Conservation (phyloP, 331 rosid species). For the Acacia pycnantha region DNA sequence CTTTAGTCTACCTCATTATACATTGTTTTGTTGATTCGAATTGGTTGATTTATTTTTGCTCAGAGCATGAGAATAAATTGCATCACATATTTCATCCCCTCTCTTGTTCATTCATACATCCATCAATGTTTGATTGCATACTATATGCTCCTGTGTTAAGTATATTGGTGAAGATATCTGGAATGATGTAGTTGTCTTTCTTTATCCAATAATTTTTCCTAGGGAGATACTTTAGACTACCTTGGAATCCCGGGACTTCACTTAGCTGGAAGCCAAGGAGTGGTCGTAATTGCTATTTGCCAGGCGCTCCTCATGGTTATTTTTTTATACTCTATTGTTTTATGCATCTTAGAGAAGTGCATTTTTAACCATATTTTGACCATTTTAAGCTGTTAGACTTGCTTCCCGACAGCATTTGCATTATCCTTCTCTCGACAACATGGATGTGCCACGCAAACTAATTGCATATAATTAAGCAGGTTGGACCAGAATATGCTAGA, state of each 20-base stretch:
- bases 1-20: neutral
- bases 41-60: slow-evolving; percentile 3
- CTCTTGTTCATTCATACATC: neutral
- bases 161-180: neutral
- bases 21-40: slow-evolving; percentile 20
- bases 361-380: neutral
- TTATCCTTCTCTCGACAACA: neutral
- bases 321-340: slow-evolving; percentile 13
- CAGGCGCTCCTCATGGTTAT: slow-evolving; percentile 87
- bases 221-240: slow-evolving; percentile 96
- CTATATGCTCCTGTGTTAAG: neutral
- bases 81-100: neutral
- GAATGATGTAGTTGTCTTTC: slow-evolving; percentile 12
- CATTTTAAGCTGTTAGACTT: neutral
- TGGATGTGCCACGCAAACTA: slow-evolving; percentile 9
- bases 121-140: neutral
- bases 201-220: slow-evolving; percentile 14
- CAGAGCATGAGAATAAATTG: slow-evolving; percentile 21
- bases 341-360: neutral
- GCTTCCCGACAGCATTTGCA: slow-evolving; percentile 7
- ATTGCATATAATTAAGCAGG: slow-evolving; percentile 46
- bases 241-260: slow-evolving; percentile 94
- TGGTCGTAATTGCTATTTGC: slow-evolving; percentile 88
- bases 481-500: slow-evolving; percentile 98
- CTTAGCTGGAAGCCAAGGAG: slow-evolving; percentile 95